phyloP scores from a whole-genome alignment of 176 grass and related monocot species.

The Triticum monococcum region DNA sequence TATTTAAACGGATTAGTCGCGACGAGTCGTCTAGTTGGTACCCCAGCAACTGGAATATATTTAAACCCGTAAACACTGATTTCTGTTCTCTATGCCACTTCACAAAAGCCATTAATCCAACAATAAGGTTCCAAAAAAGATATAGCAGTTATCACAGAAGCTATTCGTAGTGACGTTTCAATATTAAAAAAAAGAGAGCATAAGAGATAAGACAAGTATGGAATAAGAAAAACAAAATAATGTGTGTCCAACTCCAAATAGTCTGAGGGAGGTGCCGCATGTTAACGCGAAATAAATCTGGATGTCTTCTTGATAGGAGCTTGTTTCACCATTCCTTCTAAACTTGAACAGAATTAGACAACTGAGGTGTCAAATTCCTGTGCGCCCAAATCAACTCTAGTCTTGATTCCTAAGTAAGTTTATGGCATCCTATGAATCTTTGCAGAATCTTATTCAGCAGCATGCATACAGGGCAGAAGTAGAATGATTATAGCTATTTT shows the following conservation, averaged over 20 bases:
- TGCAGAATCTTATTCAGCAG: background rate
- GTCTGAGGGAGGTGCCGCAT: background rate
- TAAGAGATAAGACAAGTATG: background rate
- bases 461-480: background rate
- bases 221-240: background rate
- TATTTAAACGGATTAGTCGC: background rate
- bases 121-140: background rate
- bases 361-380: background rate
- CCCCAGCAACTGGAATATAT: background rate
- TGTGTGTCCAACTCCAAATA: background rate
- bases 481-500: background rate
- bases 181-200: background rate
- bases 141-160: constrained; percentile 5
- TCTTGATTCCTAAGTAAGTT: background rate
- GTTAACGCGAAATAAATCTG: background rate
- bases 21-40: background rate
- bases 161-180: background rate
- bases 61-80: background rate
- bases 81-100: background rate
- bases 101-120: background rate
- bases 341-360: background rate
- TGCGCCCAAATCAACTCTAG: background rate
- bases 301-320: background rate
- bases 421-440: background rate
- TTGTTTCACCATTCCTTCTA: background rate